phyloP scores from a whole-genome alignment of 2,329 filamentous ascomycete genomes.

The Hypoxylon sp. region DNA sequence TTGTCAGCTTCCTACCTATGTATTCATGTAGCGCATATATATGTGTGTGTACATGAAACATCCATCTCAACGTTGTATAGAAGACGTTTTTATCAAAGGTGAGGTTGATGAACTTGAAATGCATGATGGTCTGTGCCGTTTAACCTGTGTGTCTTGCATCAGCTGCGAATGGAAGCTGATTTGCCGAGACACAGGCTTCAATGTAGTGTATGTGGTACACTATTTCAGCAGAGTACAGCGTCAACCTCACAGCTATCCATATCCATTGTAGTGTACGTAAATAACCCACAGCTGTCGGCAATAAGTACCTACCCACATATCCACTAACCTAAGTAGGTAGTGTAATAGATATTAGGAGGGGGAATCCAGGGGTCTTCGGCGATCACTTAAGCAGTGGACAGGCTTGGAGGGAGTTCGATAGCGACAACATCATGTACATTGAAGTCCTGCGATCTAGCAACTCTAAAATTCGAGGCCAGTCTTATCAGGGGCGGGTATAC shows the following conservation, averaged over 20 bases:
- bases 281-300: no score
- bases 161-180: conserved; percentile 25
- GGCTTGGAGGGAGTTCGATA: conserved; percentile 8
- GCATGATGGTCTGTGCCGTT: conserved; percentile 12
- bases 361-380: conserved; percentile 15
- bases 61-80: not conserved
- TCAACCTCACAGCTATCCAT: not conserved
- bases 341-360: not conserved
- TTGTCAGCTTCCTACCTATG: no score
- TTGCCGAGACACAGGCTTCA: conserved; percentile 7
- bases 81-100: not conserved
- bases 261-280: no score
- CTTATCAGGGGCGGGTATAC: conserved; percentile 18
- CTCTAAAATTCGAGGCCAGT: conserved; percentile 34
- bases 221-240: not conserved
- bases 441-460: conserved; percentile 28
- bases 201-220: no score
- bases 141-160: conserved; percentile 30
- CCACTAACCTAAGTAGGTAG: no score
- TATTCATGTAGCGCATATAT: no score
- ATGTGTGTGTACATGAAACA: not conserved
- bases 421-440: no score
- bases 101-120: not conserved
- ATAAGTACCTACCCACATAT: no score
- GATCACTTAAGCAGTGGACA: conserved; percentile 12